Conservation (phyloP, 495 filamentous ascomycete genomes). For the Aspergillus kassunensis region DNA sequence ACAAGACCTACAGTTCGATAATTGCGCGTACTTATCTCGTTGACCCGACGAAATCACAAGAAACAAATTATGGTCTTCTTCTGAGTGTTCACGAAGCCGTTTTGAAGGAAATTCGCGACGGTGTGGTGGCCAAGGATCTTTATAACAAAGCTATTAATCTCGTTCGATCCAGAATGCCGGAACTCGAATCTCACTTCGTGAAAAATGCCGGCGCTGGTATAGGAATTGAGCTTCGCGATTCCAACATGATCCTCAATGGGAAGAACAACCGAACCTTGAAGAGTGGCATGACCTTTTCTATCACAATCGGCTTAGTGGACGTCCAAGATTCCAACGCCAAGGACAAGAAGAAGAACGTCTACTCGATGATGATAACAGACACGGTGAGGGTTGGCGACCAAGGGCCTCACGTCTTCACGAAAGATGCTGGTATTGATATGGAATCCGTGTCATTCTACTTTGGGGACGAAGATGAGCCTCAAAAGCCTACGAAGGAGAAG, state of each 20-base stretch:
- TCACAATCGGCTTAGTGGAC: conserved; percentile 84
- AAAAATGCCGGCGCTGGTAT: conserved; percentile 88
- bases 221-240: conserved; percentile 85
- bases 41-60: conserved; percentile 91
- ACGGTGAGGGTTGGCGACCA: conserved; percentile 80
- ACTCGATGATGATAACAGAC: conserved; percentile 86
- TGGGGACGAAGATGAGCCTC: conserved; percentile 77
- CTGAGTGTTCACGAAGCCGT: conserved; percentile 76
- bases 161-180: conserved; percentile 83
- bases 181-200: conserved; percentile 86
- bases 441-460: conserved; percentile 97
- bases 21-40: conserved; percentile 93
- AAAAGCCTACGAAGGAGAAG: conserved; percentile 64
- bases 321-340: conserved; percentile 76
- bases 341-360: conserved; percentile 79
- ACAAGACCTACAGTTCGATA: conserved; percentile 88
- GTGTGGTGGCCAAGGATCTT: conserved; percentile 80
- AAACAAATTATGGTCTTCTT: conserved; percentile 92
- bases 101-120: conserved; percentile 87
- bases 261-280: conserved; percentile 80
- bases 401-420: conserved; percentile 82
- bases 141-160: conserved; percentile 79
- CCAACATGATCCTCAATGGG: conserved; percentile 72
- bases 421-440: conserved; percentile 81
- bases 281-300: conserved; percentile 93